Evolutionary conservation across 2,329 filamentous ascomycete species (phyloP).

Genomic region (Sordariomycetes sp.): DNA sequence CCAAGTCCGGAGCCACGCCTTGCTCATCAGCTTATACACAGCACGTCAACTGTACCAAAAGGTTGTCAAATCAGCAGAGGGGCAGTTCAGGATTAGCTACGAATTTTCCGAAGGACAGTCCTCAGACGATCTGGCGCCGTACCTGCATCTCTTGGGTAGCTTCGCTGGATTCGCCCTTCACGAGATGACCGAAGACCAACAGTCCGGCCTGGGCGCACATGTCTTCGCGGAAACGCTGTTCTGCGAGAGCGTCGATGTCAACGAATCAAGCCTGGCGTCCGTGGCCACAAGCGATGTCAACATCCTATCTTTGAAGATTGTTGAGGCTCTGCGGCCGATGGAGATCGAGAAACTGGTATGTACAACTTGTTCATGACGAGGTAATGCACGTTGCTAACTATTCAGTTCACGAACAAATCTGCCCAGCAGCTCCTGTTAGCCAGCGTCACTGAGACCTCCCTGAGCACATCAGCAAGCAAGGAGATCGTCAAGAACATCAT

Average conservation of each 20-base stretch:
- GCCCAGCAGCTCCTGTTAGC: slow-evolving; percentile 22
- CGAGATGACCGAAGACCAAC: slow-evolving; percentile 26
- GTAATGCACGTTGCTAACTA: not conserved
- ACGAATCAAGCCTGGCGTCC: slow-evolving; percentile 20
- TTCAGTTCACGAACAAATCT: too few species aligned
- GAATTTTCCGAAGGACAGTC: slow-evolving; percentile 19
- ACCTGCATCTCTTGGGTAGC: slow-evolving; percentile 24
- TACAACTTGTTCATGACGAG: too few species aligned
- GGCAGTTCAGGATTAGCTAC: slow-evolving; percentile 18
- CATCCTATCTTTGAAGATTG: slow-evolving; percentile 26
- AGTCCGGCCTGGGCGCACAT: slow-evolving; percentile 20
- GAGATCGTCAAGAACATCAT: slow-evolving; percentile 25
- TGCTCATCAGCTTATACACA: slow-evolving; percentile 27
- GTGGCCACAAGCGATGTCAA: slow-evolving; percentile 18
- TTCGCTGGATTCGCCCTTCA: slow-evolving; percentile 25
- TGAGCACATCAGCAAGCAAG: too few species aligned
- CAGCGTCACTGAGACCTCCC: too few species aligned
- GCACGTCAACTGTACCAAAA: slow-evolving; percentile 30
- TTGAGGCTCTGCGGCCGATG: slow-evolving; percentile 24
- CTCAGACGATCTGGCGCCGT: too few species aligned
- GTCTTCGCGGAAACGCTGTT: slow-evolving; percentile 23
- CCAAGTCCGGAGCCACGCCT: slow-evolving; percentile 21
- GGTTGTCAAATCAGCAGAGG: slow-evolving; percentile 20
- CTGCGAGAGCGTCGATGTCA: too few species aligned
- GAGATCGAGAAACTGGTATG: too few species aligned